These are phyloP conservation scores for Venustampulla echinocandica DNA, from an alignment of 495 filamentous ascomycete genomes.

Conservation along the genomic window DNA sequence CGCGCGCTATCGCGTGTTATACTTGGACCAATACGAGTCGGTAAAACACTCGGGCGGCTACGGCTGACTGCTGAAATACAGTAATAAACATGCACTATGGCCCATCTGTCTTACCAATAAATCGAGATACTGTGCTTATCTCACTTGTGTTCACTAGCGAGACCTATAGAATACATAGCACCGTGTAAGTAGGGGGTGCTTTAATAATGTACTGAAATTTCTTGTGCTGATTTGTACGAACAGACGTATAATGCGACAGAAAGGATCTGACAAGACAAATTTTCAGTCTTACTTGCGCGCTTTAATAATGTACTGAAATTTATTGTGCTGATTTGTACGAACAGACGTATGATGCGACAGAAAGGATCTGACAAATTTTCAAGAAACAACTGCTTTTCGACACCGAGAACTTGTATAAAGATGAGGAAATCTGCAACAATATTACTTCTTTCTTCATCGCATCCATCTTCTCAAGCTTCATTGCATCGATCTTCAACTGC, in stretches of 20 bases:
- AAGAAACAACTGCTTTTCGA: not conserved
- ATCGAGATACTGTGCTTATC: too few species aligned
- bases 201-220: not conserved
- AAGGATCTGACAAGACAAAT: not conserved
- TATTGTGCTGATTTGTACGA: conserved; percentile 1
- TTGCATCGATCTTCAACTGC: conserved; percentile 1
- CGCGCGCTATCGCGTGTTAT: too few species aligned
- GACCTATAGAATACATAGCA: too few species aligned
- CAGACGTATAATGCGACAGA: not conserved
- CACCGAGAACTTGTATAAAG: conserved; percentile 1
- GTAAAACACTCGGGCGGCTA: too few species aligned
- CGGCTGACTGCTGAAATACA: too few species aligned
- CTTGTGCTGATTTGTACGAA: conserved; percentile 1
- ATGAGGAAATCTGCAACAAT: conserved; percentile 3
- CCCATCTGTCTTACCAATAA: too few species aligned
- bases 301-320: not conserved
- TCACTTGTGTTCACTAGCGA: too few species aligned
- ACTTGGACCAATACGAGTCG: too few species aligned
- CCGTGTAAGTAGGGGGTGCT: too few species aligned
- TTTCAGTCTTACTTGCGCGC: not conserved
- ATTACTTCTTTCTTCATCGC: conserved; percentile 2
- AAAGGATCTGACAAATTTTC: conserved; percentile 3
- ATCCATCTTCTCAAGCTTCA: conserved; percentile 1
- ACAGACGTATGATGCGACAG: conserved; percentile 1
- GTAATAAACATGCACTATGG: too few species aligned